Conservation (phyloP, 2,329 filamentous ascomycete genomes). For the Diaporthe citri region DNA sequence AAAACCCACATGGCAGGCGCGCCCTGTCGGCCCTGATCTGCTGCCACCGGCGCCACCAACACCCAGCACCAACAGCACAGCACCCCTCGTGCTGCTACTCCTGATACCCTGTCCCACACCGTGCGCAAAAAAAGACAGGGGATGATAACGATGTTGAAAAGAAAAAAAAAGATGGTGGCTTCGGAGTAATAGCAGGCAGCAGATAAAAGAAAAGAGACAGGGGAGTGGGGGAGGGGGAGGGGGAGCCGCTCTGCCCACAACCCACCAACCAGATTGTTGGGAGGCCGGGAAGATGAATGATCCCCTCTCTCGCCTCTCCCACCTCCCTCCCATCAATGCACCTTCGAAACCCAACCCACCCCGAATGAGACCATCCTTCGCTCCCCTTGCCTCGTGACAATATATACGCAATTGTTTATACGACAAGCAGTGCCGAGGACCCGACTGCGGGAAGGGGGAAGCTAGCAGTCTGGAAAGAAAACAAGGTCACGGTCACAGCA, state of each 20-base stretch:
- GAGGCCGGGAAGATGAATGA: conserved; percentile 4
- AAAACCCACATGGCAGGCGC: conserved; percentile 27
- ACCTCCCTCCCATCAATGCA: not conserved
- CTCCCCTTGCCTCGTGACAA: conserved; percentile 15
- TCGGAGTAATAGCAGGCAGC: conserved; percentile 11
- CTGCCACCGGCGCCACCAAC: not conserved
- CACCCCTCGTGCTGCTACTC: not conserved
- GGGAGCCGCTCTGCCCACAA: not conserved
- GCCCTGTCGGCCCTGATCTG: conserved; percentile 22
- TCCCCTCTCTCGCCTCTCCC: not conserved
- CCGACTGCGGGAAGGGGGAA: not conserved
- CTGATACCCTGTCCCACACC: conserved; percentile 9
- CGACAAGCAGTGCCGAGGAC: not conserved
- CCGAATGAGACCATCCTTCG: conserved; percentile 14
- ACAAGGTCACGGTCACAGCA: not conserved
- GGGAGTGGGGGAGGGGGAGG: not conserved
- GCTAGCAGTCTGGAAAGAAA: too few relatives aligned
- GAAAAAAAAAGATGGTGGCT: not conserved
- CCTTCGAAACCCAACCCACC: conserved; percentile 8
- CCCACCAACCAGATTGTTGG: conserved; percentile 22
- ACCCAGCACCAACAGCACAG: not conserved
- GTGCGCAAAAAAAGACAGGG: not conserved
- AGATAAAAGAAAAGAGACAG: not conserved
- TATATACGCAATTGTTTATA: not conserved
- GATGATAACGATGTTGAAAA: not conserved